A percentile compares a stretch with the other conserved stretches of the same genome.
Conservation (phyloP, 2,329 filamentous ascomycete species). For the Coniochaeta prunicola region DNA sequence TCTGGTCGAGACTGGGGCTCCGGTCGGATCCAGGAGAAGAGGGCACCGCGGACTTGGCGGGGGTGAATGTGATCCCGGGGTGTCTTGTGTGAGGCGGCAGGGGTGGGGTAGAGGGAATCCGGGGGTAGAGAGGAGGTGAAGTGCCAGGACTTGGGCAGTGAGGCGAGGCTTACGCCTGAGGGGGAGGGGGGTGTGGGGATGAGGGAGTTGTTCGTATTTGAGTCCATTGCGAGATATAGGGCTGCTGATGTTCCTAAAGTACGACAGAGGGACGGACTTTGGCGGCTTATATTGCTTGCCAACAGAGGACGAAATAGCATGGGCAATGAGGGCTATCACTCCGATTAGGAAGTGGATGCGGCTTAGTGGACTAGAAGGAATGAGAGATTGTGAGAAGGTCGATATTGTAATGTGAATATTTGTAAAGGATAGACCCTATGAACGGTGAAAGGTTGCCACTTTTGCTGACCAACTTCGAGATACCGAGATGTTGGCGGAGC, state of each 20-base stretch:
- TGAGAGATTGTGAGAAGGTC: not conserved
- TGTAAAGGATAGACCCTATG: no score
- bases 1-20: slow-evolving; percentile 66
- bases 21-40: slow-evolving; percentile 88
- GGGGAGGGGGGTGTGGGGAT: slow-evolving; percentile 1
- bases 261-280: not conserved
- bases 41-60: slow-evolving; percentile 73
- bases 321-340: not conserved
- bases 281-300: not conserved
- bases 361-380: not conserved
- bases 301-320: not conserved
- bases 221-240: slow-evolving; percentile 9
- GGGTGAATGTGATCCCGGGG: slow-evolving; percentile 71
- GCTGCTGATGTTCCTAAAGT: not conserved
- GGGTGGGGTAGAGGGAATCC: slow-evolving; percentile 73
- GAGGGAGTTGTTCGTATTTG: slow-evolving; percentile 4
- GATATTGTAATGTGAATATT: no score
- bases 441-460: not conserved
- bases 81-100: slow-evolving; percentile 71
- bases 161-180: slow-evolving; percentile 35
- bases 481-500: not conserved
- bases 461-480: not conserved
- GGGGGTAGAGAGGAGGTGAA: slow-evolving; percentile 64
- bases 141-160: slow-evolving; percentile 58
- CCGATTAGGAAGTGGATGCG: not conserved